Evolutionary conservation across 306 rosid species (phyloP).

Genomic region (Corylus americana): DNA sequence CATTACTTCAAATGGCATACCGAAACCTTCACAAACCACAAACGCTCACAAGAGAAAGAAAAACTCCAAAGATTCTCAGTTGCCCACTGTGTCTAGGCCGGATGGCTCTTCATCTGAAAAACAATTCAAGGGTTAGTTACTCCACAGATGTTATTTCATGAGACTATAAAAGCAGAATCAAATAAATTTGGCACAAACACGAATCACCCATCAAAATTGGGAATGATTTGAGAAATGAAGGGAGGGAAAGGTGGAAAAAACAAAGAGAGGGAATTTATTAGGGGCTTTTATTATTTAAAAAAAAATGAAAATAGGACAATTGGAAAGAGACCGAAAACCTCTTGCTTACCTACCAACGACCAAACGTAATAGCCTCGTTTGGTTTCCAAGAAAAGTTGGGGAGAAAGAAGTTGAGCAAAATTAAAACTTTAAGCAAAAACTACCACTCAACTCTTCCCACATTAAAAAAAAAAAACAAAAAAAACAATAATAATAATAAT

Average conservation of each 20-base stretch:
- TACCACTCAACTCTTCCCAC: slow-evolving; percentile 6
- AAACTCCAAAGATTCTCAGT: slow-evolving; percentile 31
- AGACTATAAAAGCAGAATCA: background rate
- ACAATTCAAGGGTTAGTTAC: slow-evolving; percentile 28
- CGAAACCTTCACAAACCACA: slow-evolving; percentile 36
- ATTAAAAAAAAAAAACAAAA: background rate
- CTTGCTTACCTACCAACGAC: slow-evolving; percentile 62
- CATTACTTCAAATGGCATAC: slow-evolving; percentile 77
- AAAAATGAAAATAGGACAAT: slow-evolving; percentile 8
- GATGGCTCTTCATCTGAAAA: slow-evolving; percentile 37
- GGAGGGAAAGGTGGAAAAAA: background rate
- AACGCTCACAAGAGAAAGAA: slow-evolving; percentile 20
- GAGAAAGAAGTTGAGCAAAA: slow-evolving; percentile 22
- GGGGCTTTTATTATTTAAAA: slow-evolving; percentile 17
- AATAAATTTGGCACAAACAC: background rate
- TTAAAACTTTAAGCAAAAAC: slow-evolving; percentile 12
- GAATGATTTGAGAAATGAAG: background rate
- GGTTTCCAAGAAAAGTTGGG: slow-evolving; percentile 35
- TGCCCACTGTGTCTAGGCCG: slow-evolving; percentile 25
- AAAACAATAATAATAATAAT: too few relatives aligned
- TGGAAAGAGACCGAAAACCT: slow-evolving; percentile 27
- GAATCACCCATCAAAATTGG: background rate
- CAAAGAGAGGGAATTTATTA: too few relatives aligned
- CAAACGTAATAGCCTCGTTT: slow-evolving; percentile 45
- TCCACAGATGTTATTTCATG: slow-evolving; percentile 13